Evolutionary conservation across 305 asterid genomes (phyloP).

Genomic region (Plantago coronopus): DNA sequence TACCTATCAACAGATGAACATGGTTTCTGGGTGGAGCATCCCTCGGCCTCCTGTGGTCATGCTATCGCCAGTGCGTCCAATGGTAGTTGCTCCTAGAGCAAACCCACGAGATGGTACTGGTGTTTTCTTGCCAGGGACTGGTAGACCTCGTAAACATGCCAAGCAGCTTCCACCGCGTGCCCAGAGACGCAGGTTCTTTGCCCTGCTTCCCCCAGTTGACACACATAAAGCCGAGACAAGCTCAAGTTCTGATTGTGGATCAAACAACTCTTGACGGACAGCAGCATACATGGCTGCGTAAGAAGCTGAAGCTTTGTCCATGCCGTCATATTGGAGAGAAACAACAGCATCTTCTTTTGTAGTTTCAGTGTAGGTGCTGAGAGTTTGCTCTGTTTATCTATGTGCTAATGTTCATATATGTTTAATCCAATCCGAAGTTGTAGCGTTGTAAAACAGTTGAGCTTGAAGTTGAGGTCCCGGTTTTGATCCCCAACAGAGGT

Average conservation of each 20-base stretch:
- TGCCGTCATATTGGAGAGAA: too few relatives aligned
- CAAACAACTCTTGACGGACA: background rate
- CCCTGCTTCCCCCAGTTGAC: background rate
- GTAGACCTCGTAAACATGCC: background rate
- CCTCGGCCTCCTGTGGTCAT: too few relatives aligned
- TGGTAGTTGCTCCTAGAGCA: too few relatives aligned
- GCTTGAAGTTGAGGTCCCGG: background rate
- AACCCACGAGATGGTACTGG: slow-evolving; percentile 6
- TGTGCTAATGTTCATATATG: background rate
- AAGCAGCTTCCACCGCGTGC: slow-evolving; percentile 9
- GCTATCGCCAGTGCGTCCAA: too few relatives aligned
- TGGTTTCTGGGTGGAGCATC: background rate
- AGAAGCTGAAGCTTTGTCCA: too few relatives aligned
- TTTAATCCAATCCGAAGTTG: background rate
- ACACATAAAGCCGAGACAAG: slow-evolving; percentile 1
- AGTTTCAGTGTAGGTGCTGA: background rate
- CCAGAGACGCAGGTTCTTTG: background rate
- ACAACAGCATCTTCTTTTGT: slow-evolving; percentile 1
- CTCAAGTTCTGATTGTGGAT: slow-evolving; percentile 7
- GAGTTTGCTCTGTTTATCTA: background rate
- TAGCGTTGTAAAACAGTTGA: background rate
- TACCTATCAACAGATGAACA: slow-evolving; percentile 20
- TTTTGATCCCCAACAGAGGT: too few relatives aligned
- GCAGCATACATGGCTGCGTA: too few relatives aligned
- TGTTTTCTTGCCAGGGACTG: slow-evolving; percentile 5